Evolutionary conservation across 495 filamentous ascomycete genomes (phyloP).

Genomic region (Hypoxylon perforatum): DNA sequence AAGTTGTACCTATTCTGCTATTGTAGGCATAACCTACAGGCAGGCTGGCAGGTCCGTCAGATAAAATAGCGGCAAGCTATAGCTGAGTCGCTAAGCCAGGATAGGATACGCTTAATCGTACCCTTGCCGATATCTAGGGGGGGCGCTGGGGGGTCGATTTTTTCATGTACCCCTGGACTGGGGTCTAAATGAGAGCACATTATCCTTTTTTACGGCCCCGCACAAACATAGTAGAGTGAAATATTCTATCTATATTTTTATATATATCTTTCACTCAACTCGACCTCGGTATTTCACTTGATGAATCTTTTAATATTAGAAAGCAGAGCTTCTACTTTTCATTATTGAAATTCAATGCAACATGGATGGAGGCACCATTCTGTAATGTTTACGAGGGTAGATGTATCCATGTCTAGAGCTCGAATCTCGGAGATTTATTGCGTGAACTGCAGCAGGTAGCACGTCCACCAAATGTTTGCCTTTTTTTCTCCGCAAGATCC

Average conservation of each 20-base stretch:
- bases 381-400: constrained; percentile 9
- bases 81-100: constrained; percentile 23
- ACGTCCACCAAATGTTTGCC: constrained; percentile 11
- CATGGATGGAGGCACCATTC: not conserved
- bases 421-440: constrained; percentile 40
- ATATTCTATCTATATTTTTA: not conserved
- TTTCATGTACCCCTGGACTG: constrained; percentile 35
- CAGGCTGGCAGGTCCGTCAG: not conserved
- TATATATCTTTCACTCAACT: no score
- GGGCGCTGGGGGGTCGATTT: not conserved
- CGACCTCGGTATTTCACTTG: no score
- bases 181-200: constrained; percentile 20
- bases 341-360: not conserved
- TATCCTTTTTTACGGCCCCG: not conserved
- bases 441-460: constrained; percentile 26
- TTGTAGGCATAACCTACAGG: not conserved
- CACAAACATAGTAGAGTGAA: not conserved
- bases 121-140: constrained; percentile 11
- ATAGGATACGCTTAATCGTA: constrained; percentile 11
- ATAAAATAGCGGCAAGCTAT: constrained; percentile 24
- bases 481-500: not conserved
- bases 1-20: not conserved
- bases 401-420: constrained; percentile 30
- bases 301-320: no score
- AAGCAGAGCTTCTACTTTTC: not conserved